These are phyloP conservation scores for Trametes polyzona DNA, from an alignment of 1,284 basidiomycete species.

Conservation along the genomic window DNA sequence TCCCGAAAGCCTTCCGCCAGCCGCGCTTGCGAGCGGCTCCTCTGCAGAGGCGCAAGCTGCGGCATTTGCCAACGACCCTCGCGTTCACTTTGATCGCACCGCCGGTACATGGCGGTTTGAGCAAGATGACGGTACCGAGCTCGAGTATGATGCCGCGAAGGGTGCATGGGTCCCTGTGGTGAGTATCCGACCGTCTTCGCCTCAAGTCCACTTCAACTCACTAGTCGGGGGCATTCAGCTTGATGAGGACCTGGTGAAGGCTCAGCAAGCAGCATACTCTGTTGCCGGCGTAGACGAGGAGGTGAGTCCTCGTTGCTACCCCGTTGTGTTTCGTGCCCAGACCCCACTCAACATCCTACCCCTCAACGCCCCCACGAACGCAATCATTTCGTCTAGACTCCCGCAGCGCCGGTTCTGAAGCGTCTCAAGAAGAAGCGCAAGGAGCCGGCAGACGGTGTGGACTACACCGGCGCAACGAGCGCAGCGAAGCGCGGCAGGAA, in stretches of 20 bases:
- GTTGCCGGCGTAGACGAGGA: constrained; percentile 90
- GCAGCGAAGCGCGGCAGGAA: constrained; percentile 65
- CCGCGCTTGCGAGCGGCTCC: constrained; percentile 49
- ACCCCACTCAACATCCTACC: constrained; percentile 17
- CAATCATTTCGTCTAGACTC: constrained; percentile 54
- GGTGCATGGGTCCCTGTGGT: constrained; percentile 85
- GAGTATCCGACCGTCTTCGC: constrained; percentile 37
- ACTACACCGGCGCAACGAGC: constrained; percentile 55
- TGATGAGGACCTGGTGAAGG: constrained; percentile 80
- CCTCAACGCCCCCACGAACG: constrained; percentile 23
- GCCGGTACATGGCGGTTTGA: constrained; percentile 88
- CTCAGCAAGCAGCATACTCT: constrained; percentile 93
- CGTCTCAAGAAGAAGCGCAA: constrained; percentile 85
- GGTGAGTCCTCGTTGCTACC: constrained; percentile 49
- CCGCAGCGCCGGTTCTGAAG: constrained; percentile 81
- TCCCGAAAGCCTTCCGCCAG: constrained; percentile 45
- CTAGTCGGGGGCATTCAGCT: constrained; percentile 45
- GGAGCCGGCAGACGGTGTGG: constrained; percentile 68
- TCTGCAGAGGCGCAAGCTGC: constrained; percentile 59
- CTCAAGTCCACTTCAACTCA: neutral
- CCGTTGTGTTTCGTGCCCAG: neutral
- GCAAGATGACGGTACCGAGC: constrained; percentile 84
- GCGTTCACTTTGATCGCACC: constrained; percentile 79
- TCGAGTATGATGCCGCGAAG: constrained; percentile 83
- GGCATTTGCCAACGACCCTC: constrained; percentile 76